These are phyloP conservation scores for Solanum virginianum DNA, from an alignment of 257 asterid species.

Conservation along the genomic window DNA sequence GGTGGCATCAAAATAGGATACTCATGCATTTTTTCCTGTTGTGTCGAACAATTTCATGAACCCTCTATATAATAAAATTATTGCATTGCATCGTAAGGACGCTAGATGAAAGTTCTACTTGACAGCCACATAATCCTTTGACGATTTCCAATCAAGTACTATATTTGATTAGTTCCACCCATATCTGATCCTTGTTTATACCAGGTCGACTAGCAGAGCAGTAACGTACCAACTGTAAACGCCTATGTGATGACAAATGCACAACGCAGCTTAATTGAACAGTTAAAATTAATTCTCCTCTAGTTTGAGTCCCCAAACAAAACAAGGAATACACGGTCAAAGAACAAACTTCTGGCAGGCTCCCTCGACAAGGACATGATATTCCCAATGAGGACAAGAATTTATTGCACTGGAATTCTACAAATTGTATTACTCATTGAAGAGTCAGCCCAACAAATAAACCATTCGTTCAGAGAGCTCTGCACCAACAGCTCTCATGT, in stretches of 20 bases:
- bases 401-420: not conserved
- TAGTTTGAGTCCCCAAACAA: not conserved
- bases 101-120: not conserved
- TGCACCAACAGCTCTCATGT: conserved; percentile 52
- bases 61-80: not conserved
- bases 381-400: not conserved
- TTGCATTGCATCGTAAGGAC: not conserved
- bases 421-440: not conserved
- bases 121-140: not conserved
- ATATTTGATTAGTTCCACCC: not conserved
- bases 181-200: not conserved
- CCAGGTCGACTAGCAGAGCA: not conserved
- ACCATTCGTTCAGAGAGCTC: conserved; percentile 79
- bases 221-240: not conserved
- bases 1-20: too few species aligned
- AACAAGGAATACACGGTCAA: not conserved
- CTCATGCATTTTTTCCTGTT: too few species aligned
- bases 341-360: not conserved
- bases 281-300: not conserved
- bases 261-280: not conserved
- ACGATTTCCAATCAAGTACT: not conserved
- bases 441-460: conserved; percentile 42
- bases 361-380: not conserved
- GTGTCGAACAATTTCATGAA: not conserved
- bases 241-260: not conserved